Base-by-base conservation (phyloP, 345 rosid genomes). In the Eucalyptus sideroxylon region DNA sequence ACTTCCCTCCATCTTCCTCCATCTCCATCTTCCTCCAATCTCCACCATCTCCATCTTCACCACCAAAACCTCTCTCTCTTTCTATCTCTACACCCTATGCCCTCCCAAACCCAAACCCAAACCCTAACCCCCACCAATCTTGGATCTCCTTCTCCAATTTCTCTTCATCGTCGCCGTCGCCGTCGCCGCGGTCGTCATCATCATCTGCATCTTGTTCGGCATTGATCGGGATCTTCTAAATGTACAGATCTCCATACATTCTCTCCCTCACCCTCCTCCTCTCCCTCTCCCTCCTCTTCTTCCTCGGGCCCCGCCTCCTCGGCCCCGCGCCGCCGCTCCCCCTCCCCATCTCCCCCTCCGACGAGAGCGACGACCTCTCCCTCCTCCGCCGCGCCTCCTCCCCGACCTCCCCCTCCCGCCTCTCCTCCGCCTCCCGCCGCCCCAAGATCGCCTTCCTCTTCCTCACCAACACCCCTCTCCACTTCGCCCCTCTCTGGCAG, bases 381-480 rank as follows among this genome's bases (percentile, higher is more conserved):
- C 94, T 97, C 91, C 95, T 98, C 92, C 90, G 91, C 91, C 93
- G 93, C 30, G 97, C 98, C 87, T 91, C 96, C 16, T 88, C 96
- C 88, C 86, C 95, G 81, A 81, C 93, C 67, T 87, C 86, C n/a
- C 90, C 92, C 55, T 91, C 98, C 42, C 99, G 91, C 85, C 96
- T 98, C n/a, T 92, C 98, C 59, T 90, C 96, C 56, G 42, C 96
- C 50, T 89, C 90, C 50, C 91, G 91, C 31, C 94, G 92, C 86
- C 94, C 93, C 91, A 98, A 98, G 92, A 93, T 98, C 88, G 99
- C 99, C 24, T 98, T 98, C 91, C 93, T 97, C 42, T 98, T 98
- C 93, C 96, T 97, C 91, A 98, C 99, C 91, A 98, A 97, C 94
- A 87, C 99, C 86, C 98, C 96, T 90, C 97, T 98, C 89, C 92